Evolutionary conservation across 164 flowering plant genomes (phyloP), one percentile per base, ranked within the genome.

Genomic region (Protea cynaroides): DNA sequence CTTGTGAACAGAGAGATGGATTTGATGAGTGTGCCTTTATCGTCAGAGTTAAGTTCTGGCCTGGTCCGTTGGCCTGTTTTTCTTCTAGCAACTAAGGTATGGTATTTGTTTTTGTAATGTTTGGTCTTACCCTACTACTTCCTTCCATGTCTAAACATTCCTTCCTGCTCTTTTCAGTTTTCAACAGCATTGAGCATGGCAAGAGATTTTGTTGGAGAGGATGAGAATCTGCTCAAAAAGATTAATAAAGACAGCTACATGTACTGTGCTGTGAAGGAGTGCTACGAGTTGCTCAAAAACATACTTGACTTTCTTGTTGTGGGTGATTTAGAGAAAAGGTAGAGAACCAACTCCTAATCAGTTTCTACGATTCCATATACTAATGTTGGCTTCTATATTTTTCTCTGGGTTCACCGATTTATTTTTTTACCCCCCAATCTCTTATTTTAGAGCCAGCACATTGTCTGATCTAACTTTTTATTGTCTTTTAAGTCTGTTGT

Each of bases 41-140:
- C 94, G 43, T 63, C 88, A 40, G 90, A 86, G 60, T 61, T 81
- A 62, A 63, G 78, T 63, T 65, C 86, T 44, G 88, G 80, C 59
- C 65, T 55, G 18, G 70, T 90, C 64, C 82, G 72, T 46, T 94
- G 98, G 95, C 98, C 98, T 46, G 78, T 89, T 68, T 94, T 94
- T 66, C 94, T 90, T 43, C 75, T 94, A 44, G 87, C 92, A 73
- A 78, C 83, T 70, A 86, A 94, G 96, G 98, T 90, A 70, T 7
- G 11, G 46, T 63, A 25, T 58, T 64, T 54, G 14, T 43, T 52
- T 44, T n/a, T 40, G 25, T 8, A 4, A 15, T 1, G 15, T 29
- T 21, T 61, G 14, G 46, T 54, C 59, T 59, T 44, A 25, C 10
- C 52, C 0, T 40, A 25, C 59, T 40, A 55, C 25, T 38, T 7